Evolutionary conservation across 2,329 filamentous ascomycete genomes (phyloP), one percentile per base, ranked within the genome.

Genomic region (Pezicula carpinea): DNA sequence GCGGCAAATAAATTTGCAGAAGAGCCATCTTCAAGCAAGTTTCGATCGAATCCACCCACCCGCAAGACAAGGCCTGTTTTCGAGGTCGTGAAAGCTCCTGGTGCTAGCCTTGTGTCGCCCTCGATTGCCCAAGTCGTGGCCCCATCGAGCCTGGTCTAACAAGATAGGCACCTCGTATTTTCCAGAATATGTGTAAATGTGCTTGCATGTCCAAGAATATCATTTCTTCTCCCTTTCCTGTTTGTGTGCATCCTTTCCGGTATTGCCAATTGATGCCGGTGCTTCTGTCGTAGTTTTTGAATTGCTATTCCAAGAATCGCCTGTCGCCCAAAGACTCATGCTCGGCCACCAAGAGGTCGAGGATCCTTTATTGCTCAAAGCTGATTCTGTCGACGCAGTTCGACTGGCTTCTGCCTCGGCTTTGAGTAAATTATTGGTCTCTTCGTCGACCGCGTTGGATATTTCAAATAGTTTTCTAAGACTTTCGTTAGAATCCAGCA

Each of bases 301-400:
- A 11, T 44, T 35, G 13, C 10, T 23, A n/a, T 18, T 31, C 21
- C 13, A 32, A 21, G 17, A 11, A 13, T 11, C 29, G 19, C 36
- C 35, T 7, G 39, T 50, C 31, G 49, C 38, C 54, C 53, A 57
- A 15, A 53, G 22, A 32, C 39, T 50, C 8, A 46, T 43, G 14
- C 44, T 58, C 5, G 57, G 46, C 56, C 54, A 59, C 56, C 54
- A 58, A 41, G 57, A 55, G 6, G 33, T 52, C 13, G 51, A n/a
- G 19, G 46, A 31, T n/a, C 41, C 32, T 14, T 48, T 34, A 15
- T 52, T 41, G 11, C 52, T 48, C 43, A 59, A 39, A 11, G 47
- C 45, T 26, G 53, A 39, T 22, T 54, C 41, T 14, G 50, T 58
- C 26, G 53, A 43, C 43, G 47, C 38, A 48, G 44, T 44, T 31